Conservation (phyloP, 257 asterid species). For the Fraxinus quadrangulata region DNA sequence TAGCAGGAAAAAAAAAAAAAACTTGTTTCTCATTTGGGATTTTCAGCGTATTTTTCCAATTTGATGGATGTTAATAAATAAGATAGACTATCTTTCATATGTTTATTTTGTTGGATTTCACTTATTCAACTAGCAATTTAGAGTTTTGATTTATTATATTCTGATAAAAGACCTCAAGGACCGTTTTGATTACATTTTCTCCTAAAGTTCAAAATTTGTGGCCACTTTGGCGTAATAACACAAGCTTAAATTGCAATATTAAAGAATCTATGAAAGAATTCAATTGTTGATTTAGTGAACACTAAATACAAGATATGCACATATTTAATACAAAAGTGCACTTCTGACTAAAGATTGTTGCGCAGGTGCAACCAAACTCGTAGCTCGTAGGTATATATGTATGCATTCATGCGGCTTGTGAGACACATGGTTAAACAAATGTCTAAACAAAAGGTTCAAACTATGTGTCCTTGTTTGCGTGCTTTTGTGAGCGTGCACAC, state of each 20-base stretch:
- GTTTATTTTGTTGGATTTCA: background rate
- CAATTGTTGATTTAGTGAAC: background rate
- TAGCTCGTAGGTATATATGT: too few species aligned
- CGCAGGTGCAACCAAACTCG: too few species aligned
- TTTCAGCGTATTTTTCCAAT: background rate
- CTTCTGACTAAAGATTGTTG: too few species aligned
- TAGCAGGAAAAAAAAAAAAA: background rate
- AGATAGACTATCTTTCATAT: background rate
- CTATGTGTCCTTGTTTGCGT: too few species aligned
- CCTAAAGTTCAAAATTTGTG: background rate
- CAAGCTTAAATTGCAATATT: background rate
- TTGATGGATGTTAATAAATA: too few species aligned
- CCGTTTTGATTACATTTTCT: background rate
- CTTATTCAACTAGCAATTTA: conserved; percentile 3
- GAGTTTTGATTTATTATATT: background rate
- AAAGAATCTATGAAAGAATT: background rate
- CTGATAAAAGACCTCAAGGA: too few species aligned
- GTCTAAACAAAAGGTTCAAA: too few species aligned
- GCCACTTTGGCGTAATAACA: too few species aligned
- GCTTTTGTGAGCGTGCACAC: too few species aligned
- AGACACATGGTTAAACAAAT: too few species aligned
- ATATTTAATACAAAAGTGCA: too few species aligned
- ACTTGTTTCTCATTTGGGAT: conserved; percentile 10
- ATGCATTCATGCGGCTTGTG: too few species aligned
- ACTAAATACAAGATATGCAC: background rate